Conservation (phyloP, 1,139 yeast species). For the Hemisphaericaspora lyxosophila region DNA sequence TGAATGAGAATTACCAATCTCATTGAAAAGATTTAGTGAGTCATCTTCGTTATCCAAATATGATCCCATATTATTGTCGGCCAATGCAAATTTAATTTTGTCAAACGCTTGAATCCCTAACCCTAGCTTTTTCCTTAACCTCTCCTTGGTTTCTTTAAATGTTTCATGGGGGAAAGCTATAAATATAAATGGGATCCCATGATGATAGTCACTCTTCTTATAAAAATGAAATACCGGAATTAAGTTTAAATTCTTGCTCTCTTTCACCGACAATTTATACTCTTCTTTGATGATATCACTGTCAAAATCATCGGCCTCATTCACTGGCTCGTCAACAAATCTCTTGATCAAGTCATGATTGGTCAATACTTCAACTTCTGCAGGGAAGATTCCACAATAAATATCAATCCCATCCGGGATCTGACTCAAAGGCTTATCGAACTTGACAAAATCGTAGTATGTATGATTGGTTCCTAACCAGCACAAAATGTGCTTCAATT, state of each 20-base stretch:
- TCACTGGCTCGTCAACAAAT: constrained; percentile 21
- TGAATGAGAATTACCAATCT: constrained; percentile 46
- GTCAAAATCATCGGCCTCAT: constrained; percentile 12
- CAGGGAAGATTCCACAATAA: constrained; percentile 47
- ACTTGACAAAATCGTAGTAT: constrained; percentile 37
- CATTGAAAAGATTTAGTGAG: constrained; percentile 54
- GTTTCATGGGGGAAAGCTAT: constrained; percentile 64
- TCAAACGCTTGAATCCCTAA: constrained; percentile 77
- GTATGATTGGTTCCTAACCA: constrained; percentile 54
- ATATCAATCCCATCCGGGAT: constrained; percentile 37
- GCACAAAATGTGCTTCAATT: constrained; percentile 52
- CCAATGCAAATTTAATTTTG: constrained; percentile 65
- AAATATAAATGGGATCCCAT: constrained; percentile 88
- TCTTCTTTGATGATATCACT: constrained; percentile 22
- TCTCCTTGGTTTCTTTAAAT: constrained; percentile 60
- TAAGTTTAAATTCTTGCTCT: constrained; percentile 41
- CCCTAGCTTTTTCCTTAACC: constrained; percentile 71
- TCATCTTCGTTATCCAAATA: constrained; percentile 56
- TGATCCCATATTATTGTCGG: constrained; percentile 42
- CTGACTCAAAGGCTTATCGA: constrained; percentile 37
- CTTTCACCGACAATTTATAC: constrained; percentile 27
- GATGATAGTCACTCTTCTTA: constrained; percentile 66
- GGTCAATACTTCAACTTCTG: constrained; percentile 41
- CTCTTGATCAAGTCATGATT: constrained; percentile 40
- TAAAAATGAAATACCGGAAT: constrained; percentile 68